Evolutionary conservation across 495 filamentous ascomycete species (phyloP).

Genomic region (Talaromyces ruber): DNA sequence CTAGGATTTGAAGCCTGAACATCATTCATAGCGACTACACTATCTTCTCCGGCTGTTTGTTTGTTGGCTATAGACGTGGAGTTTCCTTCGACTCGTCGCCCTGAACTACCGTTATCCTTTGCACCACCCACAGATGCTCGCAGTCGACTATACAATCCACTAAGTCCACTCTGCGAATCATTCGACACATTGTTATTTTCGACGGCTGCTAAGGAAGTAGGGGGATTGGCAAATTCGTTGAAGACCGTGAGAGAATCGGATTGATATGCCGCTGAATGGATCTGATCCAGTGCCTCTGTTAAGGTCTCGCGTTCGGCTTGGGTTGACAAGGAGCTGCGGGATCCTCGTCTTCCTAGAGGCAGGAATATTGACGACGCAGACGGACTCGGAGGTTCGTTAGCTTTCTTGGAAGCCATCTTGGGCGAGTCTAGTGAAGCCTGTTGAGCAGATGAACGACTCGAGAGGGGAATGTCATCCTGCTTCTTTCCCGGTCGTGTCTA

Average conservation of each 20-base stretch:
- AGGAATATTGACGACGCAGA: conserved; percentile 35
- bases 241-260: conserved; percentile 77
- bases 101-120: conserved; percentile 45
- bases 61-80: conserved; percentile 13
- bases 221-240: conserved; percentile 63
- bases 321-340: conserved; percentile 54
- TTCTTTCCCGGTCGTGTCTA: neutral
- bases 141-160: conserved; percentile 75
- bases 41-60: conserved; percentile 12
- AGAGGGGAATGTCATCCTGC: conserved; percentile 3
- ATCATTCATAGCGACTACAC: conserved; percentile 15
- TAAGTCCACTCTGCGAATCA: conserved; percentile 75
- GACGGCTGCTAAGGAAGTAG: conserved; percentile 34
- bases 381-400: conserved; percentile 29
- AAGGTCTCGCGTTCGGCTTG: conserved; percentile 62
- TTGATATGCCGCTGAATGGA: conserved; percentile 74
- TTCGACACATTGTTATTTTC: conserved; percentile 62
- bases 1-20: conserved; percentile 18
- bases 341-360: conserved; percentile 43
- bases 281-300: conserved; percentile 68
- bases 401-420: conserved; percentile 32
- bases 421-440: neutral
- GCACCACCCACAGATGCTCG: conserved; percentile 66
- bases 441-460: neutral
- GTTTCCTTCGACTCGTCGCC: conserved; percentile 29